Conservation (phyloP, 306 rosid species). For the Potentilla sterilis region DNA sequence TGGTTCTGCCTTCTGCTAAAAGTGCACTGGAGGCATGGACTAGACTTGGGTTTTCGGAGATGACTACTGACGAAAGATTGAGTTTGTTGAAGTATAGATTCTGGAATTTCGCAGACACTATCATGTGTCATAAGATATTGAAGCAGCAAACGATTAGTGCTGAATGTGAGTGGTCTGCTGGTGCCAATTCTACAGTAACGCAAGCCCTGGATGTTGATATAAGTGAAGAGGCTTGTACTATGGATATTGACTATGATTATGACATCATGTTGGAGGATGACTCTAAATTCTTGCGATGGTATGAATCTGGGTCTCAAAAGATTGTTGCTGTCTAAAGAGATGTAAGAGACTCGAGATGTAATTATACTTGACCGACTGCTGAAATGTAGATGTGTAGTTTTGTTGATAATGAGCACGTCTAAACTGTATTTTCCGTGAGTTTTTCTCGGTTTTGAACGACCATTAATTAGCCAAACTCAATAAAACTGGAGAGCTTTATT, state of each 20-base stretch:
- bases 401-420: neutral
- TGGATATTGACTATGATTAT: neutral
- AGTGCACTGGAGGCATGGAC: conserved; percentile 48
- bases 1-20: conserved; percentile 51
- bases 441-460: neutral
- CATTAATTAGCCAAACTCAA: neutral
- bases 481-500: too few species aligned
- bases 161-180: neutral
- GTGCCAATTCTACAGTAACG: neutral
- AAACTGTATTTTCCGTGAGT: neutral
- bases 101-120: conserved; percentile 42
- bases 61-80: conserved; percentile 32
- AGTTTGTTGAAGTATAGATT: conserved; percentile 24
- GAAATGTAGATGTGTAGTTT: neutral
- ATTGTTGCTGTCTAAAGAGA: neutral
- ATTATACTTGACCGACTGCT: neutral
- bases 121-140: conserved; percentile 52
- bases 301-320: neutral
- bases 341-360: neutral
- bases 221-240: neutral
- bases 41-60: conserved; percentile 42
- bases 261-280: neutral
- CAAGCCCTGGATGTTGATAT: neutral
- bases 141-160: neutral
- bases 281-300: neutral